A percentile compares a stretch with the other conserved stretches of the same genome.
Evolutionary conservation across 352 stramenopile genomes (phyloP).

Genomic region (Globisporangium recalcitrans): DNA sequence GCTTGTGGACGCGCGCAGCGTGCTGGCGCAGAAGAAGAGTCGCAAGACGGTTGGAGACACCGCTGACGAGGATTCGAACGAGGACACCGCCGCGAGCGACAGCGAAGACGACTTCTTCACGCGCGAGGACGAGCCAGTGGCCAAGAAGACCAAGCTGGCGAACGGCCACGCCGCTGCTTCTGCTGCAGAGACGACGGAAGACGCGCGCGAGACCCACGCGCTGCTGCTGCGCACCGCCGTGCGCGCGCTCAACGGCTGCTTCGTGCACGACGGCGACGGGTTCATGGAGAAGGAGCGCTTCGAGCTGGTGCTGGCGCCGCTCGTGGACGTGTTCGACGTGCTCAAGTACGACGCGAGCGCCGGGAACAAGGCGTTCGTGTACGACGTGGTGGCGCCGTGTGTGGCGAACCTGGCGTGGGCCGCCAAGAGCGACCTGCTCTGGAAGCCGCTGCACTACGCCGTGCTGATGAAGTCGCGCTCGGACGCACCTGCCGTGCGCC

Average conservation of each 20-base stretch:
- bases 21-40: slow-evolving; percentile 40
- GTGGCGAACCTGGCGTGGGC: slow-evolving; percentile 83
- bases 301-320: slow-evolving; percentile 57
- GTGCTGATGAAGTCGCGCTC: slow-evolving; percentile 85
- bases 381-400: slow-evolving; percentile 58
- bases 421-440: slow-evolving; percentile 83
- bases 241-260: slow-evolving; percentile 75
- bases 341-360: slow-evolving; percentile 36
- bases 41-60: slow-evolving; percentile 16
- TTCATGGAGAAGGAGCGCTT: slow-evolving; percentile 89
- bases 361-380: slow-evolving; percentile 44
- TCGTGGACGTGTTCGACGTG: slow-evolving; percentile 78
- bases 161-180: slow-evolving; percentile 15
- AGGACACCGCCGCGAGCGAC: slow-evolving; percentile 29
- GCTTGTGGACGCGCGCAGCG: slow-evolving; percentile 44
- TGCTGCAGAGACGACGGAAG: slow-evolving; percentile 15
- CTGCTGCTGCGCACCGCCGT: slow-evolving; percentile 56
- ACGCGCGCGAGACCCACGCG: slow-evolving; percentile 29
- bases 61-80: slow-evolving; percentile 26
- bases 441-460: slow-evolving; percentile 86
- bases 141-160: slow-evolving; percentile 56
- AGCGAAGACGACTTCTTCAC: slow-evolving; percentile 62
- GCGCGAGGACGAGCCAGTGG: slow-evolving; percentile 26
- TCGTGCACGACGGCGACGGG: slow-evolving; percentile 79
- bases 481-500: slow-evolving; percentile 53